phyloP scores from a whole-genome alignment of 768 basidiomycete species.

The Hypholoma sublateritium region DNA sequence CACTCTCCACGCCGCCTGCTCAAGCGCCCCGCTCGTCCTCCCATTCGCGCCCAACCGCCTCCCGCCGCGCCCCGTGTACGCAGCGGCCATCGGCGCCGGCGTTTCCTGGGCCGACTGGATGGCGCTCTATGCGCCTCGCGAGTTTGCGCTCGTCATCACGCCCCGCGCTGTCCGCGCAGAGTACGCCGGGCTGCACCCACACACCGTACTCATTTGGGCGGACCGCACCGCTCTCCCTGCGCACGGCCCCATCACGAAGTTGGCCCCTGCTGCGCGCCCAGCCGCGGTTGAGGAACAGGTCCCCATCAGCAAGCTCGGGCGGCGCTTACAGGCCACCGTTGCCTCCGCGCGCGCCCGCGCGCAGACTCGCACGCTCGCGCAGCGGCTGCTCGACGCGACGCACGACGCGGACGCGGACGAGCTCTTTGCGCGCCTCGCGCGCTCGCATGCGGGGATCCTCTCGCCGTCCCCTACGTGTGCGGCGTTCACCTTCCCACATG shows the following conservation, averaged over 20 bases:
- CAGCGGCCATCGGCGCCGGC: conserved; percentile 32
- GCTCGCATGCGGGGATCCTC: conserved; percentile 21
- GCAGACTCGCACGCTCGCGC: conserved; percentile 30
- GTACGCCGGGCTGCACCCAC: conserved; percentile 24
- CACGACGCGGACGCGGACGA: conserved; percentile 33
- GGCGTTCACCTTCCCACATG: conserved; percentile 17
- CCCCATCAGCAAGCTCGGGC: too few relatives aligned
- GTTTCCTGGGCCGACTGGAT: conserved; percentile 39
- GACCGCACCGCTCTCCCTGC: conserved; percentile 12
- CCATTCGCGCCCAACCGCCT: conserved; percentile 23
- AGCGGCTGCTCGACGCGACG: conserved; percentile 31
- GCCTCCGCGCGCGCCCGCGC: conserved; percentile 19
- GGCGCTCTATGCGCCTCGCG: conserved; percentile 28
- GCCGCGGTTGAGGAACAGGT: too few relatives aligned
- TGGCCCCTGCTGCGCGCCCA: not conserved
- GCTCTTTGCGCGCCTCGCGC: conserved; percentile 36
- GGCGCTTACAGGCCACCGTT: conserved; percentile 16
- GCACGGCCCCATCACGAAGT: too few relatives aligned
- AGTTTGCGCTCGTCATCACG: conserved; percentile 35
- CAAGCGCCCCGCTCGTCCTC: conserved; percentile 22
- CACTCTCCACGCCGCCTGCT: conserved; percentile 25
- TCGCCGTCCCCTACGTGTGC: conserved; percentile 36
- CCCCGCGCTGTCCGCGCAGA: conserved; percentile 25
- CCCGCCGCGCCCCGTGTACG: conserved; percentile 34
- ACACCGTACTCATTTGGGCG: conserved; percentile 28